Evolutionary conservation across 2,329 filamentous ascomycete genomes (phyloP).

Genomic region (Fusarium sublunatum): DNA sequence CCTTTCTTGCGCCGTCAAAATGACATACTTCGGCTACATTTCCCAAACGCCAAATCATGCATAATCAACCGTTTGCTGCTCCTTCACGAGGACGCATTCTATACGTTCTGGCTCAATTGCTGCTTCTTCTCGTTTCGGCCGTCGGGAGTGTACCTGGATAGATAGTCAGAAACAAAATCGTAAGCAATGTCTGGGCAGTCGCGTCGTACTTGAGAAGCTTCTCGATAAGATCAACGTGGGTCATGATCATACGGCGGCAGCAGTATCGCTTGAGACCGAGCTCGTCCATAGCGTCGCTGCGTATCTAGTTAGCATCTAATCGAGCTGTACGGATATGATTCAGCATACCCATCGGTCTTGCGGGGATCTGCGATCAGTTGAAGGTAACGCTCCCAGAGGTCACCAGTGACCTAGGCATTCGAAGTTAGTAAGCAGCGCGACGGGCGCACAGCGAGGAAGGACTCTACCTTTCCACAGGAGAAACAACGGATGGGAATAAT

Average conservation of each 20-base stretch:
- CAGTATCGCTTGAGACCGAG: constrained; percentile 96
- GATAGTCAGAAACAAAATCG: constrained; percentile 18
- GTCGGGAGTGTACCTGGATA: constrained; percentile 68
- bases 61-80: constrained; percentile 32
- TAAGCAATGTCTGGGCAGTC: neutral
- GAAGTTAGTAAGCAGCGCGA: constrained; percentile 32
- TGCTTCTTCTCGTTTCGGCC: constrained; percentile 72
- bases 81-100: constrained; percentile 20
- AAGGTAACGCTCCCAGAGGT: constrained; percentile 97
- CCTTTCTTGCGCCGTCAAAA: constrained; percentile 47
- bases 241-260: constrained; percentile 99
- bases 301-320: constrained; percentile 41
- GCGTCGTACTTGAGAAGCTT: constrained; percentile 87
- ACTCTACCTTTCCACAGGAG: constrained; percentile 92
- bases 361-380: constrained; percentile 81
- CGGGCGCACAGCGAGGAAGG: constrained; percentile 19
- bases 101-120: constrained; percentile 52
- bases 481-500: constrained; percentile 99
- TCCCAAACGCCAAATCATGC: constrained; percentile 51
- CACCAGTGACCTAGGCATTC: constrained; percentile 82
- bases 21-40: constrained; percentile 42
- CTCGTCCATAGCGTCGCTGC: constrained; percentile 93
- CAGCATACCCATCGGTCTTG: constrained; percentile 76
- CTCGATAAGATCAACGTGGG: constrained; percentile 98
- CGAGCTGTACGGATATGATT: neutral